Evolutionary conservation across 495 filamentous ascomycete species (phyloP), one percentile per base, ranked within the genome.

Genomic region (Filosporella fistucella): DNA sequence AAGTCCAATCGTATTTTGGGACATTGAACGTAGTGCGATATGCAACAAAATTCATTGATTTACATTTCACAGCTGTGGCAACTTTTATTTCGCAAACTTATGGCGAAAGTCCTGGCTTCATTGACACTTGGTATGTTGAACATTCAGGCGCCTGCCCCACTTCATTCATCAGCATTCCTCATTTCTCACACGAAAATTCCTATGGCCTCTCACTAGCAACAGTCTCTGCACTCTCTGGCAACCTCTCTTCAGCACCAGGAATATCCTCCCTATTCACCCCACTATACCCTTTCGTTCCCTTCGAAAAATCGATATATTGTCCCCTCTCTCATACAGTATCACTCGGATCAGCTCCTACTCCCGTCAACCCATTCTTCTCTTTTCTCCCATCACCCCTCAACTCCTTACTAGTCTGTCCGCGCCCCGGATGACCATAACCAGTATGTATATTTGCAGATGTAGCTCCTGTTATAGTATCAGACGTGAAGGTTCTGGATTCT

Each of bases 381-480:
- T 74, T 76, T 69, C 78, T 81, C 6, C 71, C 64, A 10, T 68
- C 50, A 1, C 79, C 76, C 44, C 78, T 65, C 20, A 80, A 22
- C 65, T 93, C 84, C 2, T 54, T 57, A 41, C 63, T 69, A 10
- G 78, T 78, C 69, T 83, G 71, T 1, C 85, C 86, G 26, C 76
- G 65, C 2, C 73, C 65, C 0, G 86, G 85, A 34, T 80, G 73
- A 0, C 83, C 83, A 0, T 79, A 42, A 0, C 81, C 77, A 0
- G 63, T 67, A 64, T 89, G 60, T 4, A 91, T 72, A 42, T 81
- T 77, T 24, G 56, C 57, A 3, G 77, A 84, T 0, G 83, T 87
- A 2, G 84, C 71, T 4, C 88, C 87, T 16, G 59, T 62, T 12
- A 88, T 59, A 0, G 81, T 80, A 21, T 79, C 74, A 0, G 63